These are phyloP conservation scores for Raddia guianensis DNA, from an alignment of 176 grass and related monocot species.

Conservation along the genomic window DNA sequence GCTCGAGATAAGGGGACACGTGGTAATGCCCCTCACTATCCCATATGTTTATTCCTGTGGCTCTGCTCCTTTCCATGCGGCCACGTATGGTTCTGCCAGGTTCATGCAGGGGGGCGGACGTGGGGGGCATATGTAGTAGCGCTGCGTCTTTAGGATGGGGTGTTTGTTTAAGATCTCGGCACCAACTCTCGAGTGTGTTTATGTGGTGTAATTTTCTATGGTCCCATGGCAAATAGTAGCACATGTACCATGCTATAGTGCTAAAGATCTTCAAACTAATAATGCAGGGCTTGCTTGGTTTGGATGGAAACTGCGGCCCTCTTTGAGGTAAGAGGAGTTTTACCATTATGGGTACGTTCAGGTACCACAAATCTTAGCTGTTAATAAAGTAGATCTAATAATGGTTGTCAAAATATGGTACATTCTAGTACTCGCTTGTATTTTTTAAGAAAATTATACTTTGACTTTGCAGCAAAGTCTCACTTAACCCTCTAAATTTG, in stretches of 20 bases:
- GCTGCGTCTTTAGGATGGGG: conserved; percentile 12
- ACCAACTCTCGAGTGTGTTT: conserved; percentile 1
- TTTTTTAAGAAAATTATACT: too few species aligned
- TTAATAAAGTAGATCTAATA: too few species aligned
- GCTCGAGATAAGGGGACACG: conserved; percentile 53
- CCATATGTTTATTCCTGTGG: conserved; percentile 38
- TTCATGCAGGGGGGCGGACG: conserved; percentile 17
- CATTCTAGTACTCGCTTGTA: too few species aligned
- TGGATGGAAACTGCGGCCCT: background rate
- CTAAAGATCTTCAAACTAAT: too few species aligned
- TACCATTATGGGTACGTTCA: too few species aligned
- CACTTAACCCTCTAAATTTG: too few species aligned
- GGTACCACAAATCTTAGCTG: too few species aligned
- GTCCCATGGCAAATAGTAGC: background rate
- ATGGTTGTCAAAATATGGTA: too few species aligned
- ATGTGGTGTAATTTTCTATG: background rate
- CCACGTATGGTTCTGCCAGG: conserved; percentile 52
- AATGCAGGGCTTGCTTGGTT: background rate
- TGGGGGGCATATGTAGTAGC: conserved; percentile 29
- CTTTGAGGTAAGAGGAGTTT: too few species aligned
- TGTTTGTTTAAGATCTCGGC: background rate
- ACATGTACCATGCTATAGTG: background rate
- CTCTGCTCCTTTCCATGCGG: conserved; percentile 42
- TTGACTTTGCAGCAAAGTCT: too few species aligned
- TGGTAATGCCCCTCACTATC: conserved; percentile 43